Evolutionary conservation across 2,329 filamentous ascomycete genomes (phyloP).

Genomic region (Talaromyces verruculosus): DNA sequence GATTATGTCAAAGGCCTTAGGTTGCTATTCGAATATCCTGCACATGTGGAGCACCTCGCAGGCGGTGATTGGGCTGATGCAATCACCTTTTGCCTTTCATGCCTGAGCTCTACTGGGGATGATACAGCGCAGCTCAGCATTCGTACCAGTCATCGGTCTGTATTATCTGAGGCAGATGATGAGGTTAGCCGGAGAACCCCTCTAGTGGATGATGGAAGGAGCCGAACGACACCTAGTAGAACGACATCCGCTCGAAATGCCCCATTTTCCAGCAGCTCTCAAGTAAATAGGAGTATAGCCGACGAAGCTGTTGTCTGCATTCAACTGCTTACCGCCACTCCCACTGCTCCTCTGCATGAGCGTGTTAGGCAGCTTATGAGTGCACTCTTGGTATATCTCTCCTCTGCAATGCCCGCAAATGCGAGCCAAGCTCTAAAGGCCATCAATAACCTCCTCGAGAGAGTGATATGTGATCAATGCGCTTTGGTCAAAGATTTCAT

Average conservation of each 20-base stretch:
- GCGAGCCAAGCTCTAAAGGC: slow-evolving; percentile 72
- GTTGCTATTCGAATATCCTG: slow-evolving; percentile 67
- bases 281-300: slow-evolving; percentile 37
- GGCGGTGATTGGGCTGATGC: slow-evolving; percentile 66
- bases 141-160: slow-evolving; percentile 30
- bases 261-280: slow-evolving; percentile 28
- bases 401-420: slow-evolving; percentile 56
- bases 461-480: slow-evolving; percentile 67
- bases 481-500: slow-evolving; percentile 61
- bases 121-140: slow-evolving; percentile 34
- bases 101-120: slow-evolving; percentile 46
- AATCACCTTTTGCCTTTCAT: slow-evolving; percentile 68
- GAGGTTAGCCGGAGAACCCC: slow-evolving; percentile 30
- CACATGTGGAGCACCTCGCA: slow-evolving; percentile 78
- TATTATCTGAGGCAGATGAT: slow-evolving; percentile 29
- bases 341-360: slow-evolving; percentile 65
- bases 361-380: slow-evolving; percentile 58
- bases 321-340: slow-evolving; percentile 60
- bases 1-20: slow-evolving; percentile 78
- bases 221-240: slow-evolving; percentile 34
- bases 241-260: slow-evolving; percentile 30
- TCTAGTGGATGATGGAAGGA: slow-evolving; percentile 27
- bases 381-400: slow-evolving; percentile 61
- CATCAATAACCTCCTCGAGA: slow-evolving; percentile 69
- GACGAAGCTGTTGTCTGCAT: slow-evolving; percentile 66